phyloP scores from a whole-genome alignment of 2,329 filamentous ascomycete genomes.

The Scleromitrula shiraiana region DNA sequence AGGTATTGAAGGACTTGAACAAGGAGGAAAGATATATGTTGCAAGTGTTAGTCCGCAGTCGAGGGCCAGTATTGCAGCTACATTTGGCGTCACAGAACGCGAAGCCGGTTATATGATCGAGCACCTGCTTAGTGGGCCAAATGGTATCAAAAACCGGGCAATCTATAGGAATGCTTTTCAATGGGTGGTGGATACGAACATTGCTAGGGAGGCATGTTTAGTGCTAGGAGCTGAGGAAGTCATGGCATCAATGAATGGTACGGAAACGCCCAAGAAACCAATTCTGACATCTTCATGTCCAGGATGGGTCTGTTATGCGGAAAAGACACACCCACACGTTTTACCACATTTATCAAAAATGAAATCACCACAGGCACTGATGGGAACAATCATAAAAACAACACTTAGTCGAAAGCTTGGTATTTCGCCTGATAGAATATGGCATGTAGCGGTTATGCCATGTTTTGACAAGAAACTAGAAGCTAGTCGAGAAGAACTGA shows the following conservation, averaged over 20 bases:
- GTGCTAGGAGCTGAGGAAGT: conserved; percentile 71
- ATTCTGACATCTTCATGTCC: conserved; percentile 87
- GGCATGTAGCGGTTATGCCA: conserved; percentile 94
- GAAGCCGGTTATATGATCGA: conserved; percentile 77
- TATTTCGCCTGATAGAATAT: conserved; percentile 72
- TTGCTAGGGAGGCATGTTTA: conserved; percentile 73
- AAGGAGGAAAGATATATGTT: conserved; percentile 69
- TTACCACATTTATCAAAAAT: conserved; percentile 83
- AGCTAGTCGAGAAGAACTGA: conserved; percentile 87
- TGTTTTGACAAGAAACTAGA: conserved; percentile 99
- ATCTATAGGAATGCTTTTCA: conserved; percentile 69
- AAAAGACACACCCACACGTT: conserved; percentile 94
- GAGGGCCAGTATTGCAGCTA: conserved; percentile 79
- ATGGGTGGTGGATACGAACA: conserved; percentile 87
- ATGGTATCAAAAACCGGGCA: conserved; percentile 63
- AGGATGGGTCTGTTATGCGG: conserved; percentile 97
- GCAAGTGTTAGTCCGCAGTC: conserved; percentile 91
- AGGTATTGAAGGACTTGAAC: conserved; percentile 44
- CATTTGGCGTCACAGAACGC: conserved; percentile 63
- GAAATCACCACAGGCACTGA: conserved; percentile 89
- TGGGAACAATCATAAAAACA: conserved; percentile 85
- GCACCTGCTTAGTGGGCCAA: conserved; percentile 63
- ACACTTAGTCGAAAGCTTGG: conserved; percentile 64
- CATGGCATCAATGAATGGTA: conserved; percentile 32
- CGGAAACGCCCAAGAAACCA: conserved; percentile 38